phyloP scores from a whole-genome alignment of 1,284 basidiomycete species.

The Singerocomus rubriflavus region DNA sequence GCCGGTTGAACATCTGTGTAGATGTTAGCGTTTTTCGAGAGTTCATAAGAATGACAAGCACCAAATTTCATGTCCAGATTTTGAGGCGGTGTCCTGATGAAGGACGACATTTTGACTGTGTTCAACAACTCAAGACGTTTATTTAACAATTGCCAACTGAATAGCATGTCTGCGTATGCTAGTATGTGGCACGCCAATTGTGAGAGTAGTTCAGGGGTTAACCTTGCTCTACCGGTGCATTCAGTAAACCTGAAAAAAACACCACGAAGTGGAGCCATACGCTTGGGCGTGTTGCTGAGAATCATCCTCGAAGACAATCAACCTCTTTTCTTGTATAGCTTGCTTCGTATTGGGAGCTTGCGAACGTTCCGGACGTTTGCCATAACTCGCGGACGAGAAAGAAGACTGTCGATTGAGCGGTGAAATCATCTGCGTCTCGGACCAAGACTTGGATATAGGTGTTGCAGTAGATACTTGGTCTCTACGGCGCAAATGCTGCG shows the following conservation, averaged over 20 bases:
- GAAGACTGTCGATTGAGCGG: conserved; percentile 34
- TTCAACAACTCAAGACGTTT: conserved; percentile 72
- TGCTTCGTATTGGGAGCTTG: conserved; percentile 32
- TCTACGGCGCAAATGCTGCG: conserved; percentile 23
- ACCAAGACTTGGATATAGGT: conserved; percentile 54
- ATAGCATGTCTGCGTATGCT: conserved; percentile 72
- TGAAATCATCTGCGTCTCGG: conserved; percentile 37
- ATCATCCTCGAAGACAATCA: conserved; percentile 34
- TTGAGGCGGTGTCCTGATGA: conserved; percentile 23
- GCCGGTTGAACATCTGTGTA: conserved; percentile 37
- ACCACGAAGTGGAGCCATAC: conserved; percentile 2
- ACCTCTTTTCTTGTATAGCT: conserved; percentile 34
- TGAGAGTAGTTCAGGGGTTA: conserved; percentile 28
- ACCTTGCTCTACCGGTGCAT: conserved; percentile 7
- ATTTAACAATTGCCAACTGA: conserved; percentile 64
- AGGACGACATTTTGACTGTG: conserved; percentile 42
- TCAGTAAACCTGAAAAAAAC: not conserved
- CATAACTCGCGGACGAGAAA: conserved; percentile 40
- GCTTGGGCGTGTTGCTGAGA: conserved; percentile 11
- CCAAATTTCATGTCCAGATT: conserved; percentile 38
- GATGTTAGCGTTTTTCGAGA: conserved; percentile 5
- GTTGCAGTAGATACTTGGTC: conserved; percentile 32
- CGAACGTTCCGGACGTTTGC: conserved; percentile 38
- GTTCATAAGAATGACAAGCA: conserved; percentile 11
- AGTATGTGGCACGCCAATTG: conserved; percentile 62